Conservation (phyloP, 2,329 filamentous ascomycete species). For the Exophiala aquamarina region DNA sequence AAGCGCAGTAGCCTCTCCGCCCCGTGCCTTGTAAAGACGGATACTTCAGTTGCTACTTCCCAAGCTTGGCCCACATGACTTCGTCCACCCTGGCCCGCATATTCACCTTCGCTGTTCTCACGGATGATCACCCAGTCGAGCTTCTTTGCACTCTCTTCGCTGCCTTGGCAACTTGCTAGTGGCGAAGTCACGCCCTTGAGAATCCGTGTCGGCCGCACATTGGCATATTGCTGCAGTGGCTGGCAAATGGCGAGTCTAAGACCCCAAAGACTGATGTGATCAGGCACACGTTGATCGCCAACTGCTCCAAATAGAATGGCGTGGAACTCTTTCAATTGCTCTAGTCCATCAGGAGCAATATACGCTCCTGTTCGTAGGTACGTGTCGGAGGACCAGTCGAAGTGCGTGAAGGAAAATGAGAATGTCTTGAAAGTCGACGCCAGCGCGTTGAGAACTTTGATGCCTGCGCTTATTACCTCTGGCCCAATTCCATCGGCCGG, state of each 20-base stretch:
- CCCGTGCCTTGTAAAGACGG: conserved; percentile 62
- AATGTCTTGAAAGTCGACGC: conserved; percentile 56
- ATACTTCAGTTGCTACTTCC: conserved; percentile 63
- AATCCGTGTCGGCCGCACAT: conserved; percentile 63
- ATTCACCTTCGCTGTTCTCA: conserved; percentile 67
- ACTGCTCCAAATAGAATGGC: conserved; percentile 70
- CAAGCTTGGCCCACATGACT: conserved; percentile 59
- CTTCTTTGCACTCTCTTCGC: conserved; percentile 48
- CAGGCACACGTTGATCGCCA: conserved; percentile 62
- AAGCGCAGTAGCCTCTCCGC: conserved; percentile 62
- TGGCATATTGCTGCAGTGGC: conserved; percentile 67
- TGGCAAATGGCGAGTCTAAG: conserved; percentile 67
- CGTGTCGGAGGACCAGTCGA: conserved; percentile 66
- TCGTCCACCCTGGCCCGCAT: conserved; percentile 63
- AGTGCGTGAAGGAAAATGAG: conserved; percentile 60
- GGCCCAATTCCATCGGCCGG: conserved; percentile 69
- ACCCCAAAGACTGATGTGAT: conserved; percentile 67
- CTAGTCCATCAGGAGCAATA: conserved; percentile 60
- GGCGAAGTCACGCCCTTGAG: conserved; percentile 62
- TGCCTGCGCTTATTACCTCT: conserved; percentile 65
- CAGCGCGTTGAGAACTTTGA: conserved; percentile 56
- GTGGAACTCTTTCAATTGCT: conserved; percentile 59
- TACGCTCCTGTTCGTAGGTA: conserved; percentile 67
- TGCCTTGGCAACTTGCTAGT: conserved; percentile 19
- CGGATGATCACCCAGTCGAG: conserved; percentile 67